A percentile compares a stretch with the other conserved stretches of the same genome.
Evolutionary conservation across 352 stramenopile genomes (phyloP).

Genomic region (Blastocystis sp.): DNA sequence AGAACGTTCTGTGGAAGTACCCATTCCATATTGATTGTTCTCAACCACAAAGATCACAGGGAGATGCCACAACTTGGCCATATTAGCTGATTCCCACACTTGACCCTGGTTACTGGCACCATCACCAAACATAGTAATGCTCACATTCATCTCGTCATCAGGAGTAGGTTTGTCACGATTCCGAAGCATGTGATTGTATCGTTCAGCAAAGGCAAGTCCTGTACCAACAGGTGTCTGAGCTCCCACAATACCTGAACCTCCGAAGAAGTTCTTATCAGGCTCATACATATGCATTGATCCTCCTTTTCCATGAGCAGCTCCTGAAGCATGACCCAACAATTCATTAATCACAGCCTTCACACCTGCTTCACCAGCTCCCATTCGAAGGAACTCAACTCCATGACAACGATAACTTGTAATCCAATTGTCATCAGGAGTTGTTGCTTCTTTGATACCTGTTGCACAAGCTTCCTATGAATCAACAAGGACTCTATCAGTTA

Average conservation of each 20-base stretch:
- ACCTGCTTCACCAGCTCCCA: slow-evolving; percentile 79
- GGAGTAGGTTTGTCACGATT: slow-evolving; percentile 75
- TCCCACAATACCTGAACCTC: slow-evolving; percentile 93
- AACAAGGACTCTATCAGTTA: neutral
- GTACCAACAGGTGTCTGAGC: slow-evolving; percentile 93
- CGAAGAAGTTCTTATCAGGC: slow-evolving; percentile 95
- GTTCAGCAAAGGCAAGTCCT: slow-evolving; percentile 93
- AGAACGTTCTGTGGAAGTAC: slow-evolving; percentile 90
- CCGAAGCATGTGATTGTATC: slow-evolving; percentile 87
- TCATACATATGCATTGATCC: slow-evolving; percentile 99
- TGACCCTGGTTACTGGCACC: slow-evolving; percentile 98
- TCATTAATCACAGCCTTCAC: slow-evolving; percentile 82
- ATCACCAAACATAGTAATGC: slow-evolving; percentile 95
- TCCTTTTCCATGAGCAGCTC: slow-evolving; percentile 86
- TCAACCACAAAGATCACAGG: slow-evolving; percentile 99
- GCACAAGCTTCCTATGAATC: slow-evolving; percentile 83
- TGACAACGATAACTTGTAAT: slow-evolving; percentile 99
- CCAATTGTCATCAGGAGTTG: slow-evolving; percentile 87
- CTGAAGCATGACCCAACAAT: slow-evolving; percentile 84
- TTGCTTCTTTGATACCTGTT: slow-evolving; percentile 87
- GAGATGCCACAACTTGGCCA: slow-evolving; percentile 93
- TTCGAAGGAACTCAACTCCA: slow-evolving; percentile 87
- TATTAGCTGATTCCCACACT: slow-evolving; percentile 86
- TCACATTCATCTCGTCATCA: slow-evolving; percentile 70
- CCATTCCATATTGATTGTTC: slow-evolving; percentile 99